Conservation (phyloP, 1,284 basidiomycete genomes). For the Apiotrichum montevideense region DNA sequence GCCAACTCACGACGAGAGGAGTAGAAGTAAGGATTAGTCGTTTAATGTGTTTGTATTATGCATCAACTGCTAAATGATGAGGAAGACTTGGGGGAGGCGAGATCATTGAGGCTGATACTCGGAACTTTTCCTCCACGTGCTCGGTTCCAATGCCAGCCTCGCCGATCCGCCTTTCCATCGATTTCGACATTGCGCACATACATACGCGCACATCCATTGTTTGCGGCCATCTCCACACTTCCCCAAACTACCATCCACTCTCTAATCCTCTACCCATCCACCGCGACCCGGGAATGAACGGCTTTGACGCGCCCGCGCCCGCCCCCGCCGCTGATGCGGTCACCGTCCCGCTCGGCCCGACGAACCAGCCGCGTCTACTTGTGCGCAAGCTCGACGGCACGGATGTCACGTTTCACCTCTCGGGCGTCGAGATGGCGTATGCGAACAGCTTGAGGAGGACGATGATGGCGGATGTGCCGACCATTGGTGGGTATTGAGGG, state of each 20-base stretch:
- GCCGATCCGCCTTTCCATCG: too few species aligned
- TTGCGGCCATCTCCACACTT: too few species aligned
- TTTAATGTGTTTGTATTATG: neutral
- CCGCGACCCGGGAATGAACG: neutral
- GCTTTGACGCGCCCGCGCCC: neutral
- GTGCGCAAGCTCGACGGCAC: slow-evolving; percentile 58
- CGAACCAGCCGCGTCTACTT: slow-evolving; percentile 37
- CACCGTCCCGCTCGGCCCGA: slow-evolving; percentile 31
- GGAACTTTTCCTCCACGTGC: neutral
- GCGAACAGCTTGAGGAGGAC: slow-evolving; percentile 83
- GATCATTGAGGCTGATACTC: neutral
- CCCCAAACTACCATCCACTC: too few species aligned
- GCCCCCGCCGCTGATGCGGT: neutral
- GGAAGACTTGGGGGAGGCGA: neutral
- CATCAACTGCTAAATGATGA: neutral
- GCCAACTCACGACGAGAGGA: slow-evolving; percentile 2
- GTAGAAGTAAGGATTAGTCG: neutral
- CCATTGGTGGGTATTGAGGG: slow-evolving; percentile 62
- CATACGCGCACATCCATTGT: too few species aligned
- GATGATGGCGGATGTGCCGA: slow-evolving; percentile 92
- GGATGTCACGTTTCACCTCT: slow-evolving; percentile 77
- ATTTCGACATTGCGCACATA: too few species aligned
- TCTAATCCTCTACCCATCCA: too few species aligned
- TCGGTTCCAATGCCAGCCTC: too few species aligned
- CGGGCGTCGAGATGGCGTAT: slow-evolving; percentile 89